Evolutionary conservation across 805 yeast genomes (phyloP).

Genomic region (Ogataea kodamae): DNA sequence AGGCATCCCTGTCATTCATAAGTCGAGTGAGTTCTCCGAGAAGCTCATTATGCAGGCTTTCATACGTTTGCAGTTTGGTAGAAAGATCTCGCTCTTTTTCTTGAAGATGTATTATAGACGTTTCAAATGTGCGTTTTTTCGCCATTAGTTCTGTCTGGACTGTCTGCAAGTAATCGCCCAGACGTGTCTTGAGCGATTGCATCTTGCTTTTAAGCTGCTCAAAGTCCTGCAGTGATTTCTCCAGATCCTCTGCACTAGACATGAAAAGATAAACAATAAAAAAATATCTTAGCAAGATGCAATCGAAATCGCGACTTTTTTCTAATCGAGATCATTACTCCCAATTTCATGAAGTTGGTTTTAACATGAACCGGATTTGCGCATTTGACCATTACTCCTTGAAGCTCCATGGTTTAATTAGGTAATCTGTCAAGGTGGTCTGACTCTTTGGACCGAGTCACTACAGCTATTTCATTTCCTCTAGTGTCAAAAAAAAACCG

Average conservation of each 20-base stretch:
- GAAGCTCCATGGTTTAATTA: too few relatives aligned
- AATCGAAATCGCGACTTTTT: too few relatives aligned
- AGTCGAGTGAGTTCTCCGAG: slow-evolving; percentile 23
- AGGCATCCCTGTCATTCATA: slow-evolving; percentile 28
- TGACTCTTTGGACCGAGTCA: too few relatives aligned
- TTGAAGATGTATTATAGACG: slow-evolving; percentile 19
- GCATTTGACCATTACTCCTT: too few relatives aligned
- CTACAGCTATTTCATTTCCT: too few relatives aligned
- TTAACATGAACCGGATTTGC: too few relatives aligned
- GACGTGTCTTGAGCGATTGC: slow-evolving; percentile 19
- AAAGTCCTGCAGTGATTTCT: slow-evolving; percentile 21
- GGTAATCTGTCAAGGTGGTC: too few relatives aligned
- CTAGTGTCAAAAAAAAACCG: background rate
- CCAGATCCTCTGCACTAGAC: slow-evolving; percentile 17
- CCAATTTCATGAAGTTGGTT: too few relatives aligned
- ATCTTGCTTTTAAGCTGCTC: slow-evolving; percentile 24
- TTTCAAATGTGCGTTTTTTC: slow-evolving; percentile 24
- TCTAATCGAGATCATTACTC: too few relatives aligned
- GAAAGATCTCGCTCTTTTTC: slow-evolving; percentile 22
- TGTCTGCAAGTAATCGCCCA: slow-evolving; percentile 12
- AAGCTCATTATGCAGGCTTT: slow-evolving; percentile 16
- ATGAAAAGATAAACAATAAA: slow-evolving; percentile 10
- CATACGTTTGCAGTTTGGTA: slow-evolving; percentile 17
- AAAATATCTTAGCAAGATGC: background rate
- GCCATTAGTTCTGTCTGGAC: slow-evolving; percentile 21